Conservation (phyloP, 352 stramenopile species). For the Phytopythium kandeliae region DNA sequence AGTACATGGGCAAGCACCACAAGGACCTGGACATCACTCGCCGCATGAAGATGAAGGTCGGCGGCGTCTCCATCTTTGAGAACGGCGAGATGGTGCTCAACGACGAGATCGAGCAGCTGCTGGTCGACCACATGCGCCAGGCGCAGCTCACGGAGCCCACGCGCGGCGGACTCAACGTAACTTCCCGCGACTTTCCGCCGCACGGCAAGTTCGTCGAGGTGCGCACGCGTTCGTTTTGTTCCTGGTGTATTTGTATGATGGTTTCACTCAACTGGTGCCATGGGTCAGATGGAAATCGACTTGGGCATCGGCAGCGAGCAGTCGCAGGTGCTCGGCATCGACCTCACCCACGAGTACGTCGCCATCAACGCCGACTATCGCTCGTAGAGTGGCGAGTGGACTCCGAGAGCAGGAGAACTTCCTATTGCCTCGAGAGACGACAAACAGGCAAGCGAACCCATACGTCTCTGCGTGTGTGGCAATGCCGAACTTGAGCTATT, state of each 20-base stretch:
- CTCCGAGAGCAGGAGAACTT: too few relatives aligned
- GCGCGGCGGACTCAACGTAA: constrained; percentile 67
- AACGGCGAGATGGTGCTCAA: constrained; percentile 93
- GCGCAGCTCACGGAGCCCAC: constrained; percentile 87
- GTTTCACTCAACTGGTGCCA: neutral
- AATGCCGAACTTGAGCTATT: constrained; percentile 2
- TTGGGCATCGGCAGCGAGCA: constrained; percentile 83
- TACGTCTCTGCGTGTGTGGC: neutral
- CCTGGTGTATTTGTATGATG: neutral
- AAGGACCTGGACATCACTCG: constrained; percentile 73
- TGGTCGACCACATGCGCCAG: constrained; percentile 93
- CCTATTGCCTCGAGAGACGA: too few relatives aligned
- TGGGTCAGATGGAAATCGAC: constrained; percentile 88
- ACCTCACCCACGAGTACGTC: constrained; percentile 98
- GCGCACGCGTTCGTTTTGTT: neutral
- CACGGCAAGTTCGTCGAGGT: constrained; percentile 96
- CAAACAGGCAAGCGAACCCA: neutral
- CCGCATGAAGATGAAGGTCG: constrained; percentile 83
- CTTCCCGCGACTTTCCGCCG: constrained; percentile 88
- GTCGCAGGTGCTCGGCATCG: constrained; percentile 92
- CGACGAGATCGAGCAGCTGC: constrained; percentile 89
- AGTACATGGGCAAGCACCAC: constrained; percentile 95
- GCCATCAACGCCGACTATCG: constrained; percentile 98
- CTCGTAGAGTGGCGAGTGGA: constrained; percentile 66
- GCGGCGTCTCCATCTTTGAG: constrained; percentile 92